Evolutionary conservation across 2,329 filamentous ascomycete species (phyloP), one percentile per base, ranked within the genome.

Genomic region (Fusarium dlaminii): DNA sequence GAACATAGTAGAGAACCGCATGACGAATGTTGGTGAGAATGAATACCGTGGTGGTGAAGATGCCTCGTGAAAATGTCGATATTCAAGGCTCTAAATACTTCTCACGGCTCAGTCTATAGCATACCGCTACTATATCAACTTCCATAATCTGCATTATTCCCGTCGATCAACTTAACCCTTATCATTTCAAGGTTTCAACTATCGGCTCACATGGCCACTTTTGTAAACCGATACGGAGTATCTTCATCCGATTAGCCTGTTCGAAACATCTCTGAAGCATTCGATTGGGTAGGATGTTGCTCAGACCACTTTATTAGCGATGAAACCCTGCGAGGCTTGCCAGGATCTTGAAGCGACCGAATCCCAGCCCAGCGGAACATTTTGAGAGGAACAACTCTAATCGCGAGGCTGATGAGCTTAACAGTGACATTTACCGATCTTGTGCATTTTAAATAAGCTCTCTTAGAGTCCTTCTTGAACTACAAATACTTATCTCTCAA

Each of bases 1-100:
- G 51, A 80, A 36, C 8, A 66, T 51, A 32, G 82, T 51, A 49
- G 80, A 78, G 70, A 82, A 70, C 37, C 79, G 83, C 84, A 86
- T 85, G 22, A 6, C 61, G 22, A 32, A 18, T 18, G 3, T 12
- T 10, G 2, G 9, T 42, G 20, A 27, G 13, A 18, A 24, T 36
- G 6, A 10, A 24, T 2, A 8, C 29, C 12, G 15, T 10, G 5
- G 13, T 22, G 20, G 7, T 32, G 11, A 49, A 11, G 10, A 37
- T 20, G 7, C 30, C 43, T 13, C 24, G 7, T 22, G 9, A 2
- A 59, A 20, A 2, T 18, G n/a, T n/a, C 18, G 63, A 37, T 11
- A 2, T 49, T 20, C 12, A 32, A 29, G n/a, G 15, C 17, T 37
- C 42, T 22, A 70, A 45, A 54, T 43, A 51, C 24, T 45, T 14